A percentile compares a stretch with the other conserved stretches of the same genome.
These are phyloP conservation scores for Solanum hybrid DNA, from an alignment of 305 asterid genomes.

Conservation along the genomic window DNA sequence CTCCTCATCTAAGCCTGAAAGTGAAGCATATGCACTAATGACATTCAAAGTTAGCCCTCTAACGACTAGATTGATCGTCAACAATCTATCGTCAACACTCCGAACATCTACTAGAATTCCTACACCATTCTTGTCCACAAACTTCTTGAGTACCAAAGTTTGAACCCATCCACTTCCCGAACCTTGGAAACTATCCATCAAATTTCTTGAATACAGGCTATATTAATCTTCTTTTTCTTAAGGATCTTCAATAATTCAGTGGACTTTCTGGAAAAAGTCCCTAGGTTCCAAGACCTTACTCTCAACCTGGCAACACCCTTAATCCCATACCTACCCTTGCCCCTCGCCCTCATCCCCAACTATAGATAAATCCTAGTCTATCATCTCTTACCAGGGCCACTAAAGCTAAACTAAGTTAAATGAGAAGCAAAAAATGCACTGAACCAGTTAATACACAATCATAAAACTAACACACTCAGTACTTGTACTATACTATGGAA, in stretches of 20 bases:
- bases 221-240: background rate
- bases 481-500: background rate
- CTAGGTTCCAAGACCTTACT: background rate
- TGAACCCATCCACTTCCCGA: background rate
- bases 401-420: background rate
- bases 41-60: background rate
- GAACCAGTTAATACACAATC: too few relatives aligned
- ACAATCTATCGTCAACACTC: background rate
- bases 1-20: background rate
- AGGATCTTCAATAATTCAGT: background rate
- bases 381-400: background rate
- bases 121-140: background rate
- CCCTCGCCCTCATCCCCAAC: background rate
- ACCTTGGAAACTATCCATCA: background rate
- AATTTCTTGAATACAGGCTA: too few relatives aligned
- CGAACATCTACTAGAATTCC: background rate
- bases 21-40: background rate
- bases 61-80: background rate
- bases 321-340: background rate
- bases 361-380: background rate
- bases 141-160: background rate
- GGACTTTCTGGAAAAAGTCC: background rate
- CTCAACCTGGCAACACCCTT: background rate
- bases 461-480: background rate
- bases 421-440: background rate